Conservation (phyloP, 192 early-diverging fungal genomes). For the Gamsiella multidivaricata region DNA sequence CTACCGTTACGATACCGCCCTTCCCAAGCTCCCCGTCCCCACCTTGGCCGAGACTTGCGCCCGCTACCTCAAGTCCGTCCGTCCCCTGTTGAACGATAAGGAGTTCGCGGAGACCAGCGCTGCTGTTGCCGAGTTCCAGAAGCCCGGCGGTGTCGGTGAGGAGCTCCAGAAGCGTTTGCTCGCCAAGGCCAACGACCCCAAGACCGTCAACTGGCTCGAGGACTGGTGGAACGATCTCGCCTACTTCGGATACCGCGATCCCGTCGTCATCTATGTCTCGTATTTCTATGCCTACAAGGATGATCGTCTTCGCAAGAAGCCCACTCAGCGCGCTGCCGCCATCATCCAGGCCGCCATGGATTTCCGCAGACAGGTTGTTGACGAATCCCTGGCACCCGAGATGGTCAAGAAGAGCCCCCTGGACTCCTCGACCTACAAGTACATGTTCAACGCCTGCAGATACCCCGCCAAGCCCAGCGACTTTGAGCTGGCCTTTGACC, state of each 20-base stretch:
- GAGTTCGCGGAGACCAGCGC: slow-evolving; percentile 77
- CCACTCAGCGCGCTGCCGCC: slow-evolving; percentile 87
- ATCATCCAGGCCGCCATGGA: slow-evolving; percentile 90
- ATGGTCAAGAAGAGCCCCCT: slow-evolving; percentile 80
- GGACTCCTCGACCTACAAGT: slow-evolving; percentile 93
- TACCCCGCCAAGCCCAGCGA: slow-evolving; percentile 90
- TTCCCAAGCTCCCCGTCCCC: slow-evolving; percentile 94
- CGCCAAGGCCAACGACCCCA: slow-evolving; percentile 77
- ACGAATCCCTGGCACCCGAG: slow-evolving; percentile 77
- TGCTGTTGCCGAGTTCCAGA: slow-evolving; percentile 81
- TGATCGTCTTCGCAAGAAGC: slow-evolving; percentile 80
- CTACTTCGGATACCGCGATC: slow-evolving; percentile 96
- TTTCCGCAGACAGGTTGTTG: slow-evolving; percentile 84
- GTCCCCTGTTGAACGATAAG: slow-evolving; percentile 74
- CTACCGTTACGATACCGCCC: slow-evolving; percentile 75
- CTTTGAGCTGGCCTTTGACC: slow-evolving; percentile 77
- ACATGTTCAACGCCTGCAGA: slow-evolving; percentile 97
- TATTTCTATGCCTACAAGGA: slow-evolving; percentile 98
- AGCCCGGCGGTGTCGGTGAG: slow-evolving; percentile 83
- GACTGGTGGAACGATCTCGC: slow-evolving; percentile 99
- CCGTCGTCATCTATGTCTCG: slow-evolving; percentile 94
- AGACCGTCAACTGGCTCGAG: slow-evolving; percentile 89
- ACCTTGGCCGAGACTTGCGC: slow-evolving; percentile 81
- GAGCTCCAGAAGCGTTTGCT: slow-evolving; percentile 87
- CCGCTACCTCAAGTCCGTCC: slow-evolving; percentile 84